phyloP scores from a whole-genome alignment of 495 filamentous ascomycete species.

The Penicillium roqueforti region DNA sequence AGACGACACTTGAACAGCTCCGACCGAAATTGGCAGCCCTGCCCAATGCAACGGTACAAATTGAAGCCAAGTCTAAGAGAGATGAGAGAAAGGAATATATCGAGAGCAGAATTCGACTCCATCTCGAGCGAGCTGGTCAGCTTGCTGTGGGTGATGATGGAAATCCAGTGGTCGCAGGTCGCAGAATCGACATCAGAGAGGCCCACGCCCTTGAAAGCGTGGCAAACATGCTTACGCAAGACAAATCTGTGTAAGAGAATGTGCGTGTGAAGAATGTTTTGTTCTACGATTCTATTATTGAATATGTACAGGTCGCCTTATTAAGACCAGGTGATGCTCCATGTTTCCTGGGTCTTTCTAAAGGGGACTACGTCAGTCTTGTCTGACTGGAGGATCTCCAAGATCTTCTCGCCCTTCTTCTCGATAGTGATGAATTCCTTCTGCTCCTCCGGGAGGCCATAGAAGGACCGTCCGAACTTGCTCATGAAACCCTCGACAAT shows the following conservation, averaged over 20 bases:
- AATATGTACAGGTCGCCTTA: conserved; percentile 3
- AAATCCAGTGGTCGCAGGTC: conserved; percentile 36
- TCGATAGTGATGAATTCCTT: conserved; percentile 58
- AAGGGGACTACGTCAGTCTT: conserved; percentile 68
- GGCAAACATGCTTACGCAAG: conserved; percentile 40
- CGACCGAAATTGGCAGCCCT: conserved; percentile 56
- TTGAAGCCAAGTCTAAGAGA: conserved; percentile 37
- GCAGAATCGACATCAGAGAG: conserved; percentile 40
- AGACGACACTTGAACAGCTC: conserved; percentile 59
- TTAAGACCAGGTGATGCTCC: conserved; percentile 52
- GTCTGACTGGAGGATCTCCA: conserved; percentile 45
- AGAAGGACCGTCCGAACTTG: conserved; percentile 71
- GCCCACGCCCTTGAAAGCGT: conserved; percentile 46
- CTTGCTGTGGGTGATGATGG: conserved; percentile 37
- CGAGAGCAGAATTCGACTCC: conserved; percentile 57
- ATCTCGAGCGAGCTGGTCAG: conserved; percentile 45
- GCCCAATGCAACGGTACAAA: conserved; percentile 27
- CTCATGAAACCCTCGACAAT: conserved; percentile 71
- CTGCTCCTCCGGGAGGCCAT: conserved; percentile 48
- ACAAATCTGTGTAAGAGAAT: conserved; percentile 16
- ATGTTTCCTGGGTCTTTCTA: conserved; percentile 59
- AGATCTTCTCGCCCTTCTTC: conserved; percentile 57
- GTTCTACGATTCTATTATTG: conserved; percentile 15
- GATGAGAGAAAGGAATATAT: conserved; percentile 70
- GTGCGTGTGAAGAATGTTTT: background rate